Base-by-base conservation (phyloP, 2,329 filamentous ascomycete genomes). In the Pseudogymnoascus sp. region DNA sequence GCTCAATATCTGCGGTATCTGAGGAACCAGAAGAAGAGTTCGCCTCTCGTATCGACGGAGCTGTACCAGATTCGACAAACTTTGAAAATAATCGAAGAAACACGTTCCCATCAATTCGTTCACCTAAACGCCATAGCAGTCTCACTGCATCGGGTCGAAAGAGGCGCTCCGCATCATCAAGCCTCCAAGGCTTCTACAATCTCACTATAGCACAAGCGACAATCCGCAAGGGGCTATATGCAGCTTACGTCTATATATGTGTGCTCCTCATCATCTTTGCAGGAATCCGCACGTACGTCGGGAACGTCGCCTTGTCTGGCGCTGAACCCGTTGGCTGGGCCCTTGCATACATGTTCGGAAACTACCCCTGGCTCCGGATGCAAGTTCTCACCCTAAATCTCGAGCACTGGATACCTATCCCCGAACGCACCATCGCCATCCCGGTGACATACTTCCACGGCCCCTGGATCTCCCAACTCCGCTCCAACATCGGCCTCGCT, bases 311-410 rank as follows among this genome's bases (percentile, higher is more conserved):
- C 13, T 79, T 99, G 1, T 72, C 82, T 35, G 86, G 85, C 15
- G 78, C 86, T 61, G 95, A 99, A 69, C 92, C 95, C 0, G 84
- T 99, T 50, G 91, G 93, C 2, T 99, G 95, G 95, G 93, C 91
- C 0, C 75, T 97, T 10, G 88, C 91, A 1, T 99, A 99, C 74
- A 78, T 97, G 2, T 84, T 97, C 65, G 93, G 93, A 11, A 89
- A 96, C 69, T 72, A 93, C 10, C 81, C 84, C 0, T 81, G 80
- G 71, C 85, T 97, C 68, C 83, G 92, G 23, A 87, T 88, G 72
- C 82, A 88, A 73, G 83, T 93, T 7, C 80, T 91, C 15, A 83
- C 82, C 65, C 81, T 84, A 65, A 85, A 88, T 65, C 78, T 95
- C 5, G 86, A 89, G 67, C 75, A 79, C 67, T 97, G 91, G 91